Base-by-base conservation (phyloP, 1,284 basidiomycete genomes). In the Puccinia horiana region DNA sequence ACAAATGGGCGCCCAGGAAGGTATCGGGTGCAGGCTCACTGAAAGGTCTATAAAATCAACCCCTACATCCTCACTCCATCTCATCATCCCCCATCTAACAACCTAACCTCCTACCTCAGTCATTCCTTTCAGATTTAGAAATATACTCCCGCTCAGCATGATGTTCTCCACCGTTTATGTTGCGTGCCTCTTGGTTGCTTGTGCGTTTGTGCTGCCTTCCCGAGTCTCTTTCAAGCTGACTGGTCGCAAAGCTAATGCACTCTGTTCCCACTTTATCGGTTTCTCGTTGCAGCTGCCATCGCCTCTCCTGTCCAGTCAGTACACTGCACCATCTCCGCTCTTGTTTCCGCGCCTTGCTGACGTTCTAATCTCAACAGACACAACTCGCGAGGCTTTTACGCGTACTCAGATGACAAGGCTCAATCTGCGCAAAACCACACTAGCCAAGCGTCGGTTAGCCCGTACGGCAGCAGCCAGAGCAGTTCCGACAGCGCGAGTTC, bases 151-250 rank as follows among this genome's bases (percentile, higher is more conserved):
- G 29, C 23, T 32, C 29, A 32, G 23, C 29, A 32, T 26, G 14
- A 63, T 63, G 58, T 63, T 63, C 26, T 63, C 58, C 58, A 35
- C 58, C 32, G 32, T 35, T 20, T 63, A 63, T 12, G 32, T 63
- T 63, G 58, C 58, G 35, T 63, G 58, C 58, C 58, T 63, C 32
- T 63, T 63, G 32, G 58, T 26, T 63, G 11, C 58, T 32, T 35
- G 58, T 63, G 16, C 29, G 58, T 63, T 37, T 26, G 2, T 35
- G 58, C 58, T 63, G 35, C 12, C 58, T 63, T 61, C 29, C 29
- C 58, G 14, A 11, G 20, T 35, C 23, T 32, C 58, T 29, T 58
- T 58, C 12, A 18, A n/a, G n/a, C n/a, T n/a, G n/a, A n/a, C 44
- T 47, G 49, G 3, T 23, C n/a, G n/a, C n/a, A n/a, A n/a, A 58